These are phyloP conservation scores for Sporothrix inflata DNA, from an alignment of 2,329 filamentous ascomycete species.

Conservation along the genomic window DNA sequence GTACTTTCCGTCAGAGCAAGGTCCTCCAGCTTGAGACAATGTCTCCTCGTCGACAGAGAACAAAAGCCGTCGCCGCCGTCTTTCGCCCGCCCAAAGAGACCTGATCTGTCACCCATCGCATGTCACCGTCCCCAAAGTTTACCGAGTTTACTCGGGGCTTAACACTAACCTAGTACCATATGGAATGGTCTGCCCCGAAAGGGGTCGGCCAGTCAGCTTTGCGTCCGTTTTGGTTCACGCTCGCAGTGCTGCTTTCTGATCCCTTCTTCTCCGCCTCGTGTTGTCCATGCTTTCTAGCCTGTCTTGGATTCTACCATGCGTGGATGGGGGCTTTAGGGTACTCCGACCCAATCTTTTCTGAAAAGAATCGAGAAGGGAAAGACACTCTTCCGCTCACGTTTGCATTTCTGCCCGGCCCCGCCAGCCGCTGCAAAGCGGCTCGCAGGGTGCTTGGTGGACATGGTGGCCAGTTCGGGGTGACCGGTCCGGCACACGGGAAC, in stretches of 20 bases:
- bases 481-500: constrained; percentile 49
- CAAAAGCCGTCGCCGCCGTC: background rate
- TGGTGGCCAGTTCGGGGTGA: constrained; percentile 40
- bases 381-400: constrained; percentile 7
- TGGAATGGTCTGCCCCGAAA: background rate
- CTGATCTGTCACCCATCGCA: constrained; percentile 52
- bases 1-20: background rate
- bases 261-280: background rate
- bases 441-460: constrained; percentile 36
- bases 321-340: background rate
- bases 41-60: constrained; percentile 7
- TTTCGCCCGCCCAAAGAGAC: constrained; percentile 11
- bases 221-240: constrained; percentile 20
- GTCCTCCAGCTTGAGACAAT: background rate
- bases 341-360: background rate
- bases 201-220: background rate
- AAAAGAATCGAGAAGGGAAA: constrained; percentile 1
- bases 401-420: constrained; percentile 29
- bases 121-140: constrained; percentile 76
- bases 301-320: background rate
- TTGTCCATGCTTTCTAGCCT: constrained; percentile 10
- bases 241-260: background rate
- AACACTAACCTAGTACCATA: constrained; percentile 81
- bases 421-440: constrained; percentile 57
- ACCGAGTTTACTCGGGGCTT: constrained; percentile 83